Evolutionary conservation across 805 yeast species (phyloP), one percentile per base, ranked within the genome.

Genomic region (Spathaspora hagerdaliae): DNA sequence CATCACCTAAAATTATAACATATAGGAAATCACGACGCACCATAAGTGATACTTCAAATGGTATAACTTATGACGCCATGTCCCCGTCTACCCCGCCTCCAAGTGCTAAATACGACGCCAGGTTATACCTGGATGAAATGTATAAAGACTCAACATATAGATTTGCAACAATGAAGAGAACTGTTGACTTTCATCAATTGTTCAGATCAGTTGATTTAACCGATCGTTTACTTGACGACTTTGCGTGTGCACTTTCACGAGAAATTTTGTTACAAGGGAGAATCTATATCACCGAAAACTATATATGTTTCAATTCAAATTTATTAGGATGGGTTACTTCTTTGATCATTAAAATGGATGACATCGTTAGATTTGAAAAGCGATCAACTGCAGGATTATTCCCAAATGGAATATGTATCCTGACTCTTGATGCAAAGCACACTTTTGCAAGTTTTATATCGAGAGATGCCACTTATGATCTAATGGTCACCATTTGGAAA

Each of bases 251-350:
- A 0, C 67, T 92, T 44, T 85, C 91, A 51, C 73, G 89, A 49
- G 98, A 92, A 51, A 87, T 90, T 41, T 70, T 92, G 31, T 67
- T 89, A 8, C 97, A 94, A 58, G 99, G 99, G 3, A 73, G 96
- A 42, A 56, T 94, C 27, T 94, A 87, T 59, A 75, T 94, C 7
- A 79, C 96, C 14, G 91, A 87, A 51, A 76, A 78, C 43, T 81
- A 84, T 56, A 59, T 92, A 4, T 88, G 97, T 59, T 94, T 94
- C 73, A 84, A 89, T 59, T 85, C 97, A 7, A 85, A 85, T 53
- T 71, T 94, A 35, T 67, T 92, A 38, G 97, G 96, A 1, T 91
- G 97, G 96, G 86, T 89, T 9, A 88, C 97, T 8, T 86, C 79
- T 51, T 67, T 91, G 34, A 77, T 85, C 2, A 75, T 94, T 14